These are phyloP conservation scores for Triticum turgidum DNA, from an alignment of 176 grass and related monocot genomes.

Conservation along the genomic window DNA sequence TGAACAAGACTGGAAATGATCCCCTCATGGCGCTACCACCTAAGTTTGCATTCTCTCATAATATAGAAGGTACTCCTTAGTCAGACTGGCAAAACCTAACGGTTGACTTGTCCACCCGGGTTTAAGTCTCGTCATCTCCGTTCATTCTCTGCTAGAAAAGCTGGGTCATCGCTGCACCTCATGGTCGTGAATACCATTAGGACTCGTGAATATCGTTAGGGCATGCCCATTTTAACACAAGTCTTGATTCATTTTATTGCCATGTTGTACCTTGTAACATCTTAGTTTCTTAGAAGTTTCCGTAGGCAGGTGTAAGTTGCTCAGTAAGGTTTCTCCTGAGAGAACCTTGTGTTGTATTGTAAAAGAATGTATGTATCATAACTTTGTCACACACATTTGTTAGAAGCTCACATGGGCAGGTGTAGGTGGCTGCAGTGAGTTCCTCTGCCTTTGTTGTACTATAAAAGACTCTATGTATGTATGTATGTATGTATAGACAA, in stretches of 20 bases:
- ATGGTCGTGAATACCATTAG: slow-evolving; percentile 15
- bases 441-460: not conserved
- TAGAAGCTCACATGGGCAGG: not conserved
- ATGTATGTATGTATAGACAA: slow-evolving; percentile 32
- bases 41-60: slow-evolving; percentile 69
- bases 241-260: slow-evolving; percentile 22
- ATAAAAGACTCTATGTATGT: not conserved
- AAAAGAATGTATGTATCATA: slow-evolving; percentile 24
- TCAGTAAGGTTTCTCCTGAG: not conserved
- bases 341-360: slow-evolving; percentile 2
- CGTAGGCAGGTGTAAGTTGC: not conserved
- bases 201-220: slow-evolving; percentile 2
- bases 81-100: not conserved
- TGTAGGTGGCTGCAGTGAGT: not conserved
- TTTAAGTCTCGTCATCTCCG: not conserved
- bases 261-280: slow-evolving; percentile 32
- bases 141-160: slow-evolving; percentile 7
- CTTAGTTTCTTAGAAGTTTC: slow-evolving; percentile 9
- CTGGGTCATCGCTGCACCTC: not conserved
- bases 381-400: slow-evolving; percentile 24
- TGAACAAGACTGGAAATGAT: slow-evolving; percentile 53
- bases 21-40: slow-evolving; percentile 70
- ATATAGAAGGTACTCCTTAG: slow-evolving; percentile 1
- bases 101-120: not conserved
- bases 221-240: slow-evolving; percentile 14